These are phyloP conservation scores for Debaryomyces hansenii DNA, from an alignment of 805 yeast genomes.

Conservation along the genomic window DNA sequence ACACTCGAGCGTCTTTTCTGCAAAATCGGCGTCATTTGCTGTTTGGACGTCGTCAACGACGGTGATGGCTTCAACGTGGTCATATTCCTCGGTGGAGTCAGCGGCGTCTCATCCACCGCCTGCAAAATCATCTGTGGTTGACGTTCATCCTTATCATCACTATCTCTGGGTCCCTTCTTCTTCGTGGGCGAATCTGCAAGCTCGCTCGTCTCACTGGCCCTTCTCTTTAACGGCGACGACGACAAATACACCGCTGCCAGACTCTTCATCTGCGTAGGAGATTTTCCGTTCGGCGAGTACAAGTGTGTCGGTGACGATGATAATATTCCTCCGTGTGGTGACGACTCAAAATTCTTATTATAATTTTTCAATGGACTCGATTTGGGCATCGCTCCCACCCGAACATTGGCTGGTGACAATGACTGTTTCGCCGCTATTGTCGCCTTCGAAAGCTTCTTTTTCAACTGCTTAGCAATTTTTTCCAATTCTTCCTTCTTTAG, in stretches of 20 bases:
- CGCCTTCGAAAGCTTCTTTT: slow-evolving; percentile 41
- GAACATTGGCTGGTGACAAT: slow-evolving; percentile 15
- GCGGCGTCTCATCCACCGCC: slow-evolving; percentile 23
- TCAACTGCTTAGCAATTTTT: slow-evolving; percentile 43
- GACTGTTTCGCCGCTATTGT: slow-evolving; percentile 44
- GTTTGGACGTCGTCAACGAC: slow-evolving; percentile 14
- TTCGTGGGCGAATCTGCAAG: slow-evolving; percentile 36
- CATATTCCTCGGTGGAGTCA: slow-evolving; percentile 22
- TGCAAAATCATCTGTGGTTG: slow-evolving; percentile 31
- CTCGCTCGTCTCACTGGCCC: slow-evolving; percentile 9
- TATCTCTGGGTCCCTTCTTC: slow-evolving; percentile 14
- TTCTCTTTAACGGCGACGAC: slow-evolving; percentile 34
- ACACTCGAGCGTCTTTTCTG: slow-evolving; percentile 20
- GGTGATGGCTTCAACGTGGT: slow-evolving; percentile 30
- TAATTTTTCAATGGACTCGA: slow-evolving; percentile 32
- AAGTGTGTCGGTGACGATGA: slow-evolving; percentile 30
- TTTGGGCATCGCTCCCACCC: slow-evolving; percentile 8
- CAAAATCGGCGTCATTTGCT: slow-evolving; percentile 31
- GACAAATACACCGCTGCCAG: slow-evolving; percentile 34
- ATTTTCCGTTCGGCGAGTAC: slow-evolving; percentile 39
- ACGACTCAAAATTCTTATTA: slow-evolving; percentile 21
- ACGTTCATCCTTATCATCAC: slow-evolving; percentile 5
- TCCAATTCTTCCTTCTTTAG: slow-evolving; percentile 46
- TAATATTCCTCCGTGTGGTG: slow-evolving; percentile 18
- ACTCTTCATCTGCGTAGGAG: slow-evolving; percentile 40